A percentile compares a stretch with the other conserved stretches of the same genome.
Evolutionary conservation across 163 green algal genomes (phyloP).

Genomic region (Prototheca stagnorum): DNA sequence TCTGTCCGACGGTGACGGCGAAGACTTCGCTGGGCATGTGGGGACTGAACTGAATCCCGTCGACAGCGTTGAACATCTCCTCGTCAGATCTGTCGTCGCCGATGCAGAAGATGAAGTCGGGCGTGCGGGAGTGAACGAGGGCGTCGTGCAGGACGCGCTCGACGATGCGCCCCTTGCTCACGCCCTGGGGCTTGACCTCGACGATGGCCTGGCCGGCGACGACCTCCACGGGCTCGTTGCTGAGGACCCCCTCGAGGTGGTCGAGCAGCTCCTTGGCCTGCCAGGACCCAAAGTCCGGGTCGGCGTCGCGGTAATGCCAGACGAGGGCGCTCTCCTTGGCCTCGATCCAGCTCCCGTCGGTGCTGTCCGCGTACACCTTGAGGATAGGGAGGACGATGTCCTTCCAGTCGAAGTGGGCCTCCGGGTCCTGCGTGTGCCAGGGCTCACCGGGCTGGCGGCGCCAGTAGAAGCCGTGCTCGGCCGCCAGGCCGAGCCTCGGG

Average conservation of each 20-base stretch:
- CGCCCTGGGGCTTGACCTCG: slow-evolving; percentile 79
- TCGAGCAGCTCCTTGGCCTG: slow-evolving; percentile 97
- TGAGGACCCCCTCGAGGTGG: slow-evolving; percentile 89
- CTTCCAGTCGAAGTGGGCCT: slow-evolving; percentile 54
- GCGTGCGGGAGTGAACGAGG: slow-evolving; percentile 9
- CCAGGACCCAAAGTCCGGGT: slow-evolving; percentile 91
- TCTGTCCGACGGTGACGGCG: slow-evolving; percentile 85
- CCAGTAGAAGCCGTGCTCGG: slow-evolving; percentile 90
- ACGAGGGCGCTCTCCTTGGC: slow-evolving; percentile 83
- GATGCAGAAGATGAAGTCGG: slow-evolving; percentile 90
- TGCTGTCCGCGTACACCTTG: slow-evolving; percentile 76
- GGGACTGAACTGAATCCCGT: slow-evolving; percentile 42
- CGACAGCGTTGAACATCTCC: slow-evolving; percentile 92
- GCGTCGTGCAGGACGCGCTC: slow-evolving; percentile 44
- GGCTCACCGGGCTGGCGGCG: slow-evolving; percentile 14
- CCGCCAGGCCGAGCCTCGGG: slow-evolving; percentile 67
- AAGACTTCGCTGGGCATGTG: slow-evolving; percentile 54
- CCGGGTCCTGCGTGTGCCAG: slow-evolving; percentile 37
- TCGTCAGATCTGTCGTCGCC: slow-evolving; percentile 95
- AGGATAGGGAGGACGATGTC: slow-evolving; percentile 66
- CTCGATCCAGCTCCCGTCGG: slow-evolving; percentile 85
- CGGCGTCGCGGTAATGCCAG: slow-evolving; percentile 88
- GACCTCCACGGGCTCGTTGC: slow-evolving; percentile 73
- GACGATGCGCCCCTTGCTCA: slow-evolving; percentile 61
- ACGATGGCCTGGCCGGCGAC: slow-evolving; percentile 65